Conservation (phyloP, 306 rosid species). For the Sicyos baderoa region DNA sequence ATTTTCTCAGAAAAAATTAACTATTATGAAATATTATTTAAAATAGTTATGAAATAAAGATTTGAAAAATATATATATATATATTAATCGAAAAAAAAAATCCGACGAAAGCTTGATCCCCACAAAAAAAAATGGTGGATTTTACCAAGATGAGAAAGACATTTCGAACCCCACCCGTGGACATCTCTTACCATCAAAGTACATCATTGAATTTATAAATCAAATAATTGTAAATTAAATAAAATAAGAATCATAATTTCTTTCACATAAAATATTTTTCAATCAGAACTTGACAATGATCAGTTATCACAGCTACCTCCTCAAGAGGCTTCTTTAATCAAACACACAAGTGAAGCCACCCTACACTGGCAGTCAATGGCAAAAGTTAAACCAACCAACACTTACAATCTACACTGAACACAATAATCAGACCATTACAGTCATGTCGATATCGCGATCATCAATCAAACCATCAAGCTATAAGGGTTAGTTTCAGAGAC, state of each 20-base stretch:
- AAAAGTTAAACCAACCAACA: slow-evolving; percentile 5
- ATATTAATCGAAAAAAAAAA: too few relatives aligned
- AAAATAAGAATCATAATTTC: not conserved
- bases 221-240: not conserved
- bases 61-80: too few relatives aligned
- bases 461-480: not conserved
- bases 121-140: too few relatives aligned
- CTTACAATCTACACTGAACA: slow-evolving; percentile 6
- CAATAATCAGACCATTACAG: not conserved
- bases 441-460: not conserved
- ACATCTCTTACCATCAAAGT: too few relatives aligned
- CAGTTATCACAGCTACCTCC: not conserved
- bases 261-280: not conserved
- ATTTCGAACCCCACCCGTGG: too few relatives aligned
- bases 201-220: too few relatives aligned
- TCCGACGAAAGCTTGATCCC: too few relatives aligned
- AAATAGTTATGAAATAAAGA: too few relatives aligned
- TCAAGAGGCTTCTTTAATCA: not conserved
- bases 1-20: too few relatives aligned
- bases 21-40: too few relatives aligned
- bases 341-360: not conserved
- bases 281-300: not conserved
- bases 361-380: not conserved
- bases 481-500: slow-evolving; percentile 4
- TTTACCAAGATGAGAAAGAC: too few relatives aligned